Percentiles rank a stretch among this genome's conserved stretches.
Conservation (phyloP, 2,329 filamentous ascomycete species). For the Ophiostoma sp. region DNA sequence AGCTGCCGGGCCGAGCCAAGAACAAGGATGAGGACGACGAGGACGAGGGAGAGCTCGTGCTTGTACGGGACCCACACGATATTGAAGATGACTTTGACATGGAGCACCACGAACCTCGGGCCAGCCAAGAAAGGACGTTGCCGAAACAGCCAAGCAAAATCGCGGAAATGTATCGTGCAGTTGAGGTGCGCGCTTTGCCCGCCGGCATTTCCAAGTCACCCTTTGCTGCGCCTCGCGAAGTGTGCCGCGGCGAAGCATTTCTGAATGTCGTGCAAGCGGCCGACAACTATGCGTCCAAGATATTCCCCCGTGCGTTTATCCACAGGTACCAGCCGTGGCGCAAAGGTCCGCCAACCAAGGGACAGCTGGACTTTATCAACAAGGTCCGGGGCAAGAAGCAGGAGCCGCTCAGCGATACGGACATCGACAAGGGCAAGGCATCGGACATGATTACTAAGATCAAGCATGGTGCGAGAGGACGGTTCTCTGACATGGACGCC, state of each 20-base stretch:
- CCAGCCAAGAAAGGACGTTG: background rate
- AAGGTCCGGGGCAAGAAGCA: constrained; percentile 49
- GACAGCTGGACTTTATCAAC: constrained; percentile 65
- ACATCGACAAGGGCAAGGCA: constrained; percentile 73
- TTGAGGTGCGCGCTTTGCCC: constrained; percentile 47
- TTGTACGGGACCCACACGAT: background rate
- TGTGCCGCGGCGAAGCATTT: constrained; percentile 63
- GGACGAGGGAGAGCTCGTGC: background rate
- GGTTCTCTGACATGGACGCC: constrained; percentile 50
- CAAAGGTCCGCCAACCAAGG: constrained; percentile 54
- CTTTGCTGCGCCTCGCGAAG: constrained; percentile 61
- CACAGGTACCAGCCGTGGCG: constrained; percentile 65
- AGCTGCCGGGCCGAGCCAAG: constrained; percentile 27
- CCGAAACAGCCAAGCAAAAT: background rate
- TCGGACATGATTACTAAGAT: constrained; percentile 89
- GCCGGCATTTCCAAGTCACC: constrained; percentile 45
- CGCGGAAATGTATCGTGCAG: constrained; percentile 37
- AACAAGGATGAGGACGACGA: constrained; percentile 28
- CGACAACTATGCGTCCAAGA: constrained; percentile 68
- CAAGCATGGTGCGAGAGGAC: constrained; percentile 70
- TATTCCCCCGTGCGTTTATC: constrained; percentile 64
- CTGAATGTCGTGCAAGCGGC: constrained; percentile 74
- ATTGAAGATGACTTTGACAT: constrained; percentile 31
- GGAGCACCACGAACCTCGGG: constrained; percentile 12
- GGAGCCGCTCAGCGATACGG: constrained; percentile 48